Conservation (phyloP, 2,329 filamentous ascomycete species). For the Pseudocercospora macadamiae region DNA sequence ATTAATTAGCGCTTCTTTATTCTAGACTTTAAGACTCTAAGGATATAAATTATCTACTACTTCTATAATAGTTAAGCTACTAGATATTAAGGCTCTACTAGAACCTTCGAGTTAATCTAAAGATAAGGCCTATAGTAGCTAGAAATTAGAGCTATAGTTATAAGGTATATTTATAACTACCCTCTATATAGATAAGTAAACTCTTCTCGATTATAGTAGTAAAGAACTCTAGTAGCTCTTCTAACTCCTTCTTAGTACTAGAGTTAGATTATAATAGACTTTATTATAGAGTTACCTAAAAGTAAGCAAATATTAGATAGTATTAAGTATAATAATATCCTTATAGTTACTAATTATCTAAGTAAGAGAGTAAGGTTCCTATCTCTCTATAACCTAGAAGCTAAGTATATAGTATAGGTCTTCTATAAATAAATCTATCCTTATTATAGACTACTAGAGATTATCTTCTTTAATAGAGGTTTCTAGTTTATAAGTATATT, state of each 20-base stretch:
- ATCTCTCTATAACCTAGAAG: background rate
- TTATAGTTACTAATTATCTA: too few relatives aligned
- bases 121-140: background rate
- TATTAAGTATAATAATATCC: too few relatives aligned
- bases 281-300: too few relatives aligned
- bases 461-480: too few relatives aligned
- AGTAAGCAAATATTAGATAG: too few relatives aligned
- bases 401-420: background rate
- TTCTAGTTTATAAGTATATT: too few relatives aligned
- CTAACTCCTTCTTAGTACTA: background rate
- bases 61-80: background rate
- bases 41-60: background rate
- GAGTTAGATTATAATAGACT: too few relatives aligned
- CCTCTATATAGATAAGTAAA: too few relatives aligned
- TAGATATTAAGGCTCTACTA: background rate
- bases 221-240: background rate
- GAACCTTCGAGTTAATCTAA: background rate
- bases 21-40: background rate
- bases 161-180: too few relatives aligned
- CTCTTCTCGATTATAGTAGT: background rate
- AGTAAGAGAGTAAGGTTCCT: background rate
- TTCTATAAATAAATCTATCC: background rate
- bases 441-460: background rate
- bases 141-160: background rate
- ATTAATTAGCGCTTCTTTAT: background rate